phyloP scores from a whole-genome alignment of 2,329 filamentous ascomycete genomes.

The Diaporthe amygdali region DNA sequence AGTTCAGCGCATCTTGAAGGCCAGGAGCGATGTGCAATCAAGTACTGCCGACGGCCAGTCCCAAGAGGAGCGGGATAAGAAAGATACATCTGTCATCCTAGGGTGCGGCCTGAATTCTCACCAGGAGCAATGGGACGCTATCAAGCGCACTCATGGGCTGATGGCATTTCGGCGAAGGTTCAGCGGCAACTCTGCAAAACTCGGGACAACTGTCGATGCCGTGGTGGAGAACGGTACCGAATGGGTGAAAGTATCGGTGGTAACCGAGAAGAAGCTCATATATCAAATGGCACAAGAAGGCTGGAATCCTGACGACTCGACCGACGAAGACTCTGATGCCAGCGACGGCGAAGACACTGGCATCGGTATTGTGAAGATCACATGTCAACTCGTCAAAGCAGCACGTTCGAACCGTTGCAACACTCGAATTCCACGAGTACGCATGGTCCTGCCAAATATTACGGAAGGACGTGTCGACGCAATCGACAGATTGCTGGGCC shows the following conservation, averaged over 20 bases:
- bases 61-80: conserved; percentile 24
- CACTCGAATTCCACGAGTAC: conserved; percentile 23
- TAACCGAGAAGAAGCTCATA: conserved; percentile 25
- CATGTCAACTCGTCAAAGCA: conserved; percentile 24
- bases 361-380: conserved; percentile 17
- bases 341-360: conserved; percentile 21
- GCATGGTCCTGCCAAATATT: conserved; percentile 23
- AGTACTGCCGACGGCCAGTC: background rate
- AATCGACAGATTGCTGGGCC: conserved; percentile 23
- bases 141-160: conserved; percentile 25
- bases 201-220: conserved; percentile 24
- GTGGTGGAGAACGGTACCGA: conserved; percentile 26
- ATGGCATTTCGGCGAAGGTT: conserved; percentile 25
- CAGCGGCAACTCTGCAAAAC: background rate
- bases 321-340: conserved; percentile 20
- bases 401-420: conserved; percentile 25
- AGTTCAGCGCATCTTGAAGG: conserved; percentile 20
- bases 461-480: conserved; percentile 11
- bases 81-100: conserved; percentile 18
- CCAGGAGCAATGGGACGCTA: conserved; percentile 23
- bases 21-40: background rate
- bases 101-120: conserved; percentile 20
- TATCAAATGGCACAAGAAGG: conserved; percentile 27
- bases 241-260: conserved; percentile 24
- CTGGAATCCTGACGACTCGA: conserved; percentile 27